These are phyloP conservation scores for Fusarium sororula DNA, from an alignment of 2,329 filamentous ascomycete genomes.

Conservation along the genomic window DNA sequence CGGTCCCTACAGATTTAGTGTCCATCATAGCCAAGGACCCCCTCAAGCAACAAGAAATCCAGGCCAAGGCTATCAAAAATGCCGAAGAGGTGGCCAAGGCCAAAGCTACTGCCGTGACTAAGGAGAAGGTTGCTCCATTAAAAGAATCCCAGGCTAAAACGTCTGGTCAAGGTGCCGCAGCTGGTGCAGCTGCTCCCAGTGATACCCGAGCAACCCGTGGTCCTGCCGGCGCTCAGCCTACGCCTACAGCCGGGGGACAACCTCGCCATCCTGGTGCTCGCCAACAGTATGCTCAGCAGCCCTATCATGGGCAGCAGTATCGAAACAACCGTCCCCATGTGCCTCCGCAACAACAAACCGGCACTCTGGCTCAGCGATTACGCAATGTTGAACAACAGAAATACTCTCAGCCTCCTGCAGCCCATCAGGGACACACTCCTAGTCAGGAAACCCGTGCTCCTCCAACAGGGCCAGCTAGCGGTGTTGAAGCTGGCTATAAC, in stretches of 20 bases:
- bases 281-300: constrained; percentile 58
- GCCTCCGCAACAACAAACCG: constrained; percentile 52
- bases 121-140: constrained; percentile 53
- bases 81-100: constrained; percentile 70
- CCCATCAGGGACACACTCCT: constrained; percentile 59
- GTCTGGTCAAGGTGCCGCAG: constrained; percentile 35
- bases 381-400: constrained; percentile 63
- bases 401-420: constrained; percentile 53
- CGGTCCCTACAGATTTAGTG: constrained; percentile 90
- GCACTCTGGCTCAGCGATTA: constrained; percentile 60
- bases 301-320: constrained; percentile 58
- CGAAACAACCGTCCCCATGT: constrained; percentile 59
- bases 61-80: constrained; percentile 84
- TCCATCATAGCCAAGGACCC: constrained; percentile 97
- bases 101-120: constrained; percentile 58
- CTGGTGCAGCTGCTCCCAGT: constrained; percentile 22
- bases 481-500: constrained; percentile 61
- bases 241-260: constrained; percentile 40
- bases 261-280: constrained; percentile 60
- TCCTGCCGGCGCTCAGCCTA: constrained; percentile 47
- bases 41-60: constrained; percentile 91
- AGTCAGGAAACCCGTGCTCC: constrained; percentile 74
- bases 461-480: constrained; percentile 76
- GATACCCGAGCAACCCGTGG: constrained; percentile 48
- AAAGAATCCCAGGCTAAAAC: constrained; percentile 58